These are phyloP conservation scores for Sphaerulina populicola DNA, from an alignment of 2,329 filamentous ascomycete genomes.

Conservation along the genomic window DNA sequence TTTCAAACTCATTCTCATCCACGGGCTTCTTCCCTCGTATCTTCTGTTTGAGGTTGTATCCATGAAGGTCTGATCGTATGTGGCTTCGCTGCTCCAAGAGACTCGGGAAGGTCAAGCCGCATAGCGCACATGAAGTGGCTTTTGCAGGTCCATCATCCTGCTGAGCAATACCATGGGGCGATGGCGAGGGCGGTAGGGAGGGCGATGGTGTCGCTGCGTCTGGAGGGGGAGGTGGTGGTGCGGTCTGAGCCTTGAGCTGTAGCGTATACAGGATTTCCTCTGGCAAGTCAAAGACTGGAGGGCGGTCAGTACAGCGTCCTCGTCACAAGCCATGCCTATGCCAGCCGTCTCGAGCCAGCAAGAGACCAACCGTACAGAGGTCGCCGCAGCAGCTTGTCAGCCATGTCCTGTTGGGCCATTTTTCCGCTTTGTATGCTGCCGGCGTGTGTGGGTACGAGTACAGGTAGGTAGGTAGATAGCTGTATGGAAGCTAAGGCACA, in stretches of 20 bases:
- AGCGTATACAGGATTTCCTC: constrained; percentile 62
- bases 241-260: constrained; percentile 45
- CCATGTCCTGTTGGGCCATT: constrained; percentile 21
- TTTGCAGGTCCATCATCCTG: constrained; percentile 42
- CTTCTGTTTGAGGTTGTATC: constrained; percentile 91
- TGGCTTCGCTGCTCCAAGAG: constrained; percentile 78
- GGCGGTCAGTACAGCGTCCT: constrained; percentile 2
- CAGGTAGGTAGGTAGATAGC: too few species aligned
- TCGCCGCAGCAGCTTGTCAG: constrained; percentile 37
- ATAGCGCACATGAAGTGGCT: constrained; percentile 73
- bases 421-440: neutral
- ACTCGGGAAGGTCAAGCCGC: constrained; percentile 60
- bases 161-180: constrained; percentile 28
- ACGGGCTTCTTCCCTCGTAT: constrained; percentile 64
- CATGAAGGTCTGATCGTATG: constrained; percentile 80
- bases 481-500: too few species aligned
- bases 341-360: neutral
- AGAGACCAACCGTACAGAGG: constrained; percentile 43
- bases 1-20: constrained; percentile 76
- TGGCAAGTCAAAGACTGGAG: constrained; percentile 71
- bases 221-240: constrained; percentile 28
- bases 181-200: constrained; percentile 1
- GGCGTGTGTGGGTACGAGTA: neutral
- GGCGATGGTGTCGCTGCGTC: constrained; percentile 24
- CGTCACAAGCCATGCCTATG: too few species aligned